Evolutionary conservation across 176 grass and related monocot species (phyloP).

Genomic region (Paspalum notatum): DNA sequence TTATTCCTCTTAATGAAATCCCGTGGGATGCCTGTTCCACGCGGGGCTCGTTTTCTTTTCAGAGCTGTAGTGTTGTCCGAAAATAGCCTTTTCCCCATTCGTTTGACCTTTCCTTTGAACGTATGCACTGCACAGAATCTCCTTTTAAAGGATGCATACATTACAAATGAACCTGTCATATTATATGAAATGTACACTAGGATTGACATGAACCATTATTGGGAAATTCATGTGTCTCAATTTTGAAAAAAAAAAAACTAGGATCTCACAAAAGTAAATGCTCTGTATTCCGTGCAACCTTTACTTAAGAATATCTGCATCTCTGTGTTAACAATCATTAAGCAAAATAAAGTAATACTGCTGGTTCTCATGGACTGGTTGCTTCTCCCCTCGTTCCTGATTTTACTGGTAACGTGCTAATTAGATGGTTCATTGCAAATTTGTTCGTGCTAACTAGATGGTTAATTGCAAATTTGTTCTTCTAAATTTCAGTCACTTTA

Average conservation of each 20-base stretch:
- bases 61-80: too few relatives aligned
- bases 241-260: slow-evolving; percentile 24
- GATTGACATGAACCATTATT: slow-evolving; percentile 7
- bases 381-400: not conserved
- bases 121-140: not conserved
- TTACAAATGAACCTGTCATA: not conserved
- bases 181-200: not conserved
- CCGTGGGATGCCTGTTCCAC: too few relatives aligned
- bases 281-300: slow-evolving; percentile 27
- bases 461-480: slow-evolving; percentile 28
- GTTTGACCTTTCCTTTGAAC: not conserved
- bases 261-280: slow-evolving; percentile 15
- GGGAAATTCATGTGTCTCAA: not conserved
- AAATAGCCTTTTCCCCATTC: not conserved
- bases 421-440: slow-evolving; percentile 5
- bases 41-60: too few relatives aligned
- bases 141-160: not conserved
- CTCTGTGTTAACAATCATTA: slow-evolving; percentile 1
- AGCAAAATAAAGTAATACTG: too few relatives aligned
- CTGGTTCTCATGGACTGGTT: slow-evolving; percentile 3
- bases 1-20: too few relatives aligned
- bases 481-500: slow-evolving; percentile 17
- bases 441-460: slow-evolving; percentile 1
- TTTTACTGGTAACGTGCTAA: slow-evolving; percentile 10
- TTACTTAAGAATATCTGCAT: slow-evolving; percentile 25